Percentiles rank a stretch among this genome's conserved stretches.
phyloP scores from a whole-genome alignment of 768 basidiomycete species.

The Pisolithus microcarpus region DNA sequence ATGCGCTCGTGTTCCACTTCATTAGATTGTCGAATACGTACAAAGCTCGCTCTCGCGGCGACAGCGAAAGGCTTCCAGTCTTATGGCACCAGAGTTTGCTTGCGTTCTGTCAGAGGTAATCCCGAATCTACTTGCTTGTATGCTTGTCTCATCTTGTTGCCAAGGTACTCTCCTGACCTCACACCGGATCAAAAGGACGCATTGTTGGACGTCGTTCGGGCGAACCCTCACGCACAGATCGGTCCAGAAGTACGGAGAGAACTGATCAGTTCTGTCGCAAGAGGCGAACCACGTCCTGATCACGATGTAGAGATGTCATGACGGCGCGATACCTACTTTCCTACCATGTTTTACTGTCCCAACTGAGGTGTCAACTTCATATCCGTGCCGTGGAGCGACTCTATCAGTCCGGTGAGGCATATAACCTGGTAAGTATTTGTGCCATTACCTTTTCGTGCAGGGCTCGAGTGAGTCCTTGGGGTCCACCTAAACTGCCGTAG shows the following conservation, averaged over 20 bases:
- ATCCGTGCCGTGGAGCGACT: not conserved
- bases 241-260: conserved; percentile 87
- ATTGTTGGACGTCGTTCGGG: conserved; percentile 85
- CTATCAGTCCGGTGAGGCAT: not conserved
- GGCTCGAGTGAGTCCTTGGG: not conserved
- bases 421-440: not conserved
- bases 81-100: conserved; percentile 97
- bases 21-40: conserved; percentile 91
- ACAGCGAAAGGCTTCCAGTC: conserved; percentile 82
- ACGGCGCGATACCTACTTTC: not conserved
- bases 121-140: not conserved
- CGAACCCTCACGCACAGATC: conserved; percentile 81
- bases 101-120: conserved; percentile 86
- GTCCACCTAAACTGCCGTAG: too few species aligned
- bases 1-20: conserved; percentile 96
- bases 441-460: not conserved
- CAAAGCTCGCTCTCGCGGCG: conserved; percentile 62
- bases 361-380: not conserved
- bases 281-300: conserved; percentile 70
- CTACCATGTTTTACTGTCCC: not conserved
- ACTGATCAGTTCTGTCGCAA: conserved; percentile 75
- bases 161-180: conserved; percentile 86
- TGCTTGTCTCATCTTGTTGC: not conserved
- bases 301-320: conserved; percentile 62
- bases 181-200: conserved; percentile 98